A percentile compares a stretch with the other conserved stretches of the same genome.
phyloP scores from a whole-genome alignment of 441 rosid species.

The Rhodomyrtus psidioides region DNA sequence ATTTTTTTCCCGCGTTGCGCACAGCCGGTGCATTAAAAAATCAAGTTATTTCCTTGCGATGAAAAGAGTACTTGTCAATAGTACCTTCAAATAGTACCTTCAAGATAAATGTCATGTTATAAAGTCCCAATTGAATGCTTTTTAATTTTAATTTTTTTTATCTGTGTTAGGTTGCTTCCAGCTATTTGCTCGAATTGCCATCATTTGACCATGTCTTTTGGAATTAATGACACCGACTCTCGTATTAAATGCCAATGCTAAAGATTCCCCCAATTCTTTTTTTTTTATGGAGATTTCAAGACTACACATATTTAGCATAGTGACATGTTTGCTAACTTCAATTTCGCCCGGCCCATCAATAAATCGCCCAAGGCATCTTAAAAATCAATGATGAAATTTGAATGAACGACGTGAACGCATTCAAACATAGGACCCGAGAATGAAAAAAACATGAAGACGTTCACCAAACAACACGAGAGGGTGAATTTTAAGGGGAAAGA shows the following conservation, averaged over 20 bases:
- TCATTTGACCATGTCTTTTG: background rate
- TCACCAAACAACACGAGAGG: background rate
- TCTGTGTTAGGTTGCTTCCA: background rate
- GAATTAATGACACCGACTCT: background rate
- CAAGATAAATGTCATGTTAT: background rate
- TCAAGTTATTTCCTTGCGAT: no score
- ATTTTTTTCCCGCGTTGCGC: background rate
- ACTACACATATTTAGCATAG: background rate
- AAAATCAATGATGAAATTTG: background rate
- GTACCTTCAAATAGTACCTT: no score
- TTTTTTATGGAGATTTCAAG: background rate
- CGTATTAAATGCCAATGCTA: background rate
- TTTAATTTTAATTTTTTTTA: background rate
- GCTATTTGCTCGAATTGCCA: background rate
- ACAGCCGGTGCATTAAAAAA: background rate
- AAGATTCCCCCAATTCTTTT: background rate
- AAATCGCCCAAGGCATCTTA: background rate
- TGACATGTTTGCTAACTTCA: background rate
- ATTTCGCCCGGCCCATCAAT: background rate
- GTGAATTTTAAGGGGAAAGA: background rate
- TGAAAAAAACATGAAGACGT: background rate
- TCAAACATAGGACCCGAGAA: background rate
- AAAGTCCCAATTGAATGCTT: background rate
- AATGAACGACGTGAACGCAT: background rate
- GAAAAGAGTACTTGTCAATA: no score